phyloP scores from a whole-genome alignment of 2,329 filamentous ascomycete genomes.

The Elsinoe necatrix region DNA sequence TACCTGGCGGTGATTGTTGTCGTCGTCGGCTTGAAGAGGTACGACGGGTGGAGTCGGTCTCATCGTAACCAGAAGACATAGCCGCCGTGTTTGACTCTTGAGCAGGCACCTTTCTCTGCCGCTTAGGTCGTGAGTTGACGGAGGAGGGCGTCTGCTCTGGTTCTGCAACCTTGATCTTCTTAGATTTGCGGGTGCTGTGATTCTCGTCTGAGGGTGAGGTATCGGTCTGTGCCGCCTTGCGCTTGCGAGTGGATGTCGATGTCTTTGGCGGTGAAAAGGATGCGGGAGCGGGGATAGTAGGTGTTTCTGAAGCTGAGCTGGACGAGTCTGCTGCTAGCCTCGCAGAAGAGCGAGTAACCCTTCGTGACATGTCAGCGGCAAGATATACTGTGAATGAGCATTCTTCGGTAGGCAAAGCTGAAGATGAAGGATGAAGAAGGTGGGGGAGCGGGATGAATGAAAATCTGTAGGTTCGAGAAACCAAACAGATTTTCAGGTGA shows the following conservation, averaged over 20 bases:
- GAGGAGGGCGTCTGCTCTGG: constrained; percentile 32
- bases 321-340: constrained; percentile 68
- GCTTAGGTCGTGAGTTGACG: constrained; percentile 50
- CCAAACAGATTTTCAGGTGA: constrained; percentile 8
- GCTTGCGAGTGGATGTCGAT: constrained; percentile 32
- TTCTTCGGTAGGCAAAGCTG: constrained; percentile 7
- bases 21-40: constrained; percentile 34
- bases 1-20: constrained; percentile 48
- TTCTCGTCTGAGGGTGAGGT: constrained; percentile 37
- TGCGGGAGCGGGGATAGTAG: constrained; percentile 35
- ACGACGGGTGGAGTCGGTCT: constrained; percentile 12
- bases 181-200: constrained; percentile 31
- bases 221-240: constrained; percentile 28
- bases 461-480: background rate
- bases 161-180: constrained; percentile 53
- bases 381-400: background rate
- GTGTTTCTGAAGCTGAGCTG: constrained; percentile 32
- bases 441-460: background rate
- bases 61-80: constrained; percentile 65
- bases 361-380: constrained; percentile 71
- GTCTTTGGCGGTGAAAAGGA: constrained; percentile 25
- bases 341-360: constrained; percentile 91
- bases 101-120: constrained; percentile 29
- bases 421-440: constrained; percentile 6
- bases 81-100: constrained; percentile 34